phyloP scores from a whole-genome alignment of 2,329 filamentous ascomycete species.

The Xylariaceae sp. region DNA sequence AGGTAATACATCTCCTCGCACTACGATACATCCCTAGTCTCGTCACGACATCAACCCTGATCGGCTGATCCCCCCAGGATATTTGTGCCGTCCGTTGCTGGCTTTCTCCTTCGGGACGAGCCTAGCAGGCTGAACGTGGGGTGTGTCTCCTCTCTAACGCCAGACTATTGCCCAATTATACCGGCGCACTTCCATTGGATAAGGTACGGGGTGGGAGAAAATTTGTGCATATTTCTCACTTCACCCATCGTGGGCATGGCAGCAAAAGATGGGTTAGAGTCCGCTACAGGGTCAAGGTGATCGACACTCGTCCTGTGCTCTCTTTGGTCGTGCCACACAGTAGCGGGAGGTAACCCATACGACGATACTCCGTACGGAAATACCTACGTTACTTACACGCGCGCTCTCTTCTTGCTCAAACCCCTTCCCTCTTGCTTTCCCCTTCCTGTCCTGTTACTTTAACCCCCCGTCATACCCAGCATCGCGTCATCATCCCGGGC shows the following conservation, averaged over 20 bases:
- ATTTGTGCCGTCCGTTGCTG: background rate
- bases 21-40: background rate
- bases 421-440: background rate
- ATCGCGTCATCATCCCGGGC: constrained; percentile 4
- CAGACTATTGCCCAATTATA: background rate
- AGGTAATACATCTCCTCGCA: background rate
- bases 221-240: no score
- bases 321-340: background rate
- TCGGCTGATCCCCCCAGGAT: background rate
- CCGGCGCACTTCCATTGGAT: no score
- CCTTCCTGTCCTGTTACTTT: background rate
- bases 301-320: background rate
- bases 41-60: background rate
- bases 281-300: background rate
- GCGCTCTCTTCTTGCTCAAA: no score
- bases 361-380: background rate
- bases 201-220: no score
- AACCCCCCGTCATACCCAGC: background rate
- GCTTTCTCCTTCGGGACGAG: background rate
- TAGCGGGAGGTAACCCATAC: background rate
- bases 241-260: no score
- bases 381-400: no score
- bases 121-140: background rate
- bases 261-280: no score
- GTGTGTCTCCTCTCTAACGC: background rate